Evolutionary conservation across 495 filamentous ascomycete species (phyloP), one percentile per base, ranked within the genome.

Genomic region (Melanomma pulvis-pyrius): DNA sequence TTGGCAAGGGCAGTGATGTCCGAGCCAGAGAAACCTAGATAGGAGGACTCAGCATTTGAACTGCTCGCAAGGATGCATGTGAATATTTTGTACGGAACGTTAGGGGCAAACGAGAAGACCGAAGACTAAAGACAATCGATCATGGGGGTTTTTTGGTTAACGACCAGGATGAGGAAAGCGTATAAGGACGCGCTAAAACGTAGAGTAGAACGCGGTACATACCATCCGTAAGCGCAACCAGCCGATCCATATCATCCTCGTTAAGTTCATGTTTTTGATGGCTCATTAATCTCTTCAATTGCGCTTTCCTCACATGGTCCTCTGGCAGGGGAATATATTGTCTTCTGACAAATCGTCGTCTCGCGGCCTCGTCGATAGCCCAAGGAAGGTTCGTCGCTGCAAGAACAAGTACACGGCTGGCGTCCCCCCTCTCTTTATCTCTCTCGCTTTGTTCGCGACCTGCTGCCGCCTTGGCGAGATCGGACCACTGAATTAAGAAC

Each of bases 1-100:
- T 99, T 99, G 9, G 94, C 96, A 25, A 99, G 79, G 6, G 94
- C 94, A 11, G 94, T 99, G 59, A 99, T 96, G 74, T 99, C 94
- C 2, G 92, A 96, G 63, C 94, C 96, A 36, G 92, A 96, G 80
- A 96, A 99, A 53, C 93, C 94, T 97, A 9, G 30, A 24, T 3
- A 7, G 4, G 13, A 17, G 3, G 39, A 15, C n/a, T 44, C n/a
- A 44, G 39, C 17, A 44, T 15, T 2, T 44, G 13, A 12, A 44
- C 13, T 11, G 13, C 39, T 2, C 17, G 9, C 39, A 44, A 6
- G 32, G 6, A 13, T 36, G 32, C 32, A 36, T 36, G 6, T 6
- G 32, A 36, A n/a, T n/a, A n/a, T n/a, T n/a, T n/a, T n/a, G n/a
- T n/a, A n/a, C n/a, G n/a, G n/a, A n/a, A n/a, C n/a, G n/a, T n/a